Evolutionary conservation across 768 basidiomycete genomes (phyloP).

Genomic region (Trametes gibbosa): DNA sequence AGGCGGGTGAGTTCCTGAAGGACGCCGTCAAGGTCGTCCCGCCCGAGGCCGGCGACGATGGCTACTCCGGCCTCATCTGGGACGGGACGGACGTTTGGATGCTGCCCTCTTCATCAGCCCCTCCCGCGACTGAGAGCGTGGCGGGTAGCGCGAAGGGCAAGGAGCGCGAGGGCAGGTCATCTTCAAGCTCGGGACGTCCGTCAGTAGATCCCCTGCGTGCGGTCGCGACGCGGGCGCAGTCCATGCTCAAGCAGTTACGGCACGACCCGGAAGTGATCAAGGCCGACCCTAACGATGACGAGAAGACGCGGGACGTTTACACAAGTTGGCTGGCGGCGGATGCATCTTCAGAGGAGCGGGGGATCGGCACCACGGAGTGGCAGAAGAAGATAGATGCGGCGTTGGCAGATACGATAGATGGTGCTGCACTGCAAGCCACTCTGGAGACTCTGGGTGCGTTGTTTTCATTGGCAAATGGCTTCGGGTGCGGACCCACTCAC

Average conservation of each 20-base stretch:
- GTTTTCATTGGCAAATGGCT: background rate
- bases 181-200: conserved; percentile 27
- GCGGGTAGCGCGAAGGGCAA: conserved; percentile 30
- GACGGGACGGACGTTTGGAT: conserved; percentile 89
- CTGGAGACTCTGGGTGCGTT: conserved; percentile 58
- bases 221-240: conserved; percentile 74
- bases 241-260: conserved; percentile 67
- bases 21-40: conserved; percentile 94
- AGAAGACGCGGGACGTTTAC: conserved; percentile 52
- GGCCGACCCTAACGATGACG: conserved; percentile 71
- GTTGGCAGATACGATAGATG: conserved; percentile 50
- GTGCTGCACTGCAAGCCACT: conserved; percentile 49
- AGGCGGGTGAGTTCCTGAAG: conserved; percentile 48
- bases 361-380: conserved; percentile 53
- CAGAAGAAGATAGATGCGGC: conserved; percentile 44
- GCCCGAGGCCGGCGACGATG: conserved; percentile 51
- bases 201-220: conserved; percentile 46
- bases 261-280: conserved; percentile 73
- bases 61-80: conserved; percentile 55
- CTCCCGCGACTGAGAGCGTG: conserved; percentile 20
- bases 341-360: conserved; percentile 52
- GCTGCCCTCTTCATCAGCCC: conserved; percentile 44
- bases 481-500: conserved; percentile 6
- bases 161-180: conserved; percentile 37
- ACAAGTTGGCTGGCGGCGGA: conserved; percentile 52